Evolutionary conservation across 1,284 basidiomycete genomes (phyloP), one percentile per base, ranked within the genome.

Genomic region (Leccinum subfulvum): DNA sequence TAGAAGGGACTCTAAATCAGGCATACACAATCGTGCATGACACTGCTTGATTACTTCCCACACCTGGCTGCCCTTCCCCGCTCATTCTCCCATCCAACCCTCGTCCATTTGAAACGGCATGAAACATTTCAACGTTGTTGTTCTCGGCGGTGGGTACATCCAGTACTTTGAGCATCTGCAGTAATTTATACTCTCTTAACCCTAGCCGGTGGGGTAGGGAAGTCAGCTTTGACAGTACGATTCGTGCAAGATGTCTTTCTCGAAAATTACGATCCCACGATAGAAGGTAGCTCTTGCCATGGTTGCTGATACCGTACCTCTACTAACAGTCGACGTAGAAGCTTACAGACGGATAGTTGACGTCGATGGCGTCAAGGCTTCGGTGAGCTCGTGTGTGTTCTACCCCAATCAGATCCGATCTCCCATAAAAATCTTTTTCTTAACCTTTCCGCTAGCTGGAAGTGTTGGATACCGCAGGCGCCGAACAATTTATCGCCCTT

Each of bases 391-490:
- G 61, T 64, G 64, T 73, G 73, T 72, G 60, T 68, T 66, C 18
- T 61, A 54, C 41, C 53, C 59, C 56, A 44, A 64, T 47, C 61
- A 57, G 41, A 62, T 62, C 59, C 44, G 30, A 60, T 64, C 63
- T 64, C 60, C 61, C 26, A 58, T 64, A 44, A 26, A 47, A 66
- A 61, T 59, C 1, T 59, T 62, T 61, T 60, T 57, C 61, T 69
- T 59, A 67, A 52, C 23, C 52, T 56, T 61, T 23, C 63, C 57
- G 3, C 63, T 73, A 91, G 88, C 84, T 95, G 62, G 92, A 96
- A 72, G 88, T 96, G 44, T 76, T 95, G 61, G 94, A 96, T 73
- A 96, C 94, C 13, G 94, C 94, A 18, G 94, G 94, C 11, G 88
- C 89, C n/a, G 92, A 92, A 71, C 94, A 93, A 73, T 93, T 93